These are phyloP conservation scores for Acorus gramineus DNA, from an alignment of 106 monocot genomes.

Conservation along the genomic window DNA sequence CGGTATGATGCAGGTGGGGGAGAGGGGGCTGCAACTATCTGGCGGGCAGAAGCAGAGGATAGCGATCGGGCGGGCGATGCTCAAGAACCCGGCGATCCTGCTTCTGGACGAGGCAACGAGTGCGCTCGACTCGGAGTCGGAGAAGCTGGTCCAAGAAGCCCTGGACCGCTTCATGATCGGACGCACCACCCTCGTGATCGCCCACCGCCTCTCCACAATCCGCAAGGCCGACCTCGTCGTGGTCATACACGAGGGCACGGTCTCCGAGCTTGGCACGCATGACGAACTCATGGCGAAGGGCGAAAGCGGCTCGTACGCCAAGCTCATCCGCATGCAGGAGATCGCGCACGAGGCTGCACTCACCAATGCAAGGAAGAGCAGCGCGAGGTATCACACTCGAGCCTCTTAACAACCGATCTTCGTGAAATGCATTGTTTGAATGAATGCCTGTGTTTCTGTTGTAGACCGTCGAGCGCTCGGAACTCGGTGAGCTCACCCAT, in stretches of 20 bases:
- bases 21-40: slow-evolving; percentile 85
- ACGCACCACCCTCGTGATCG: slow-evolving; percentile 90
- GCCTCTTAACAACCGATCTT: not conserved
- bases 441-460: not conserved
- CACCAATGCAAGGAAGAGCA: slow-evolving; percentile 63
- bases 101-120: slow-evolving; percentile 93
- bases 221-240: slow-evolving; percentile 87
- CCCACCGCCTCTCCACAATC: slow-evolving; percentile 90
- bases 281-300: slow-evolving; percentile 82
- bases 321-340: slow-evolving; percentile 87
- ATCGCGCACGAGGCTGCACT: slow-evolving; percentile 72
- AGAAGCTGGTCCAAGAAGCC: slow-evolving; percentile 95
- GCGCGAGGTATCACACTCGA: slow-evolving; percentile 18
- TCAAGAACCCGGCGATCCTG: slow-evolving; percentile 92
- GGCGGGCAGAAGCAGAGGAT: slow-evolving; percentile 97
- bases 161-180: slow-evolving; percentile 98
- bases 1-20: slow-evolving; percentile 78
- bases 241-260: slow-evolving; percentile 58
- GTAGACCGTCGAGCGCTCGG: slow-evolving; percentile 75
- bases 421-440: not conserved
- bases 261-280: slow-evolving; percentile 78
- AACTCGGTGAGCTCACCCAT: slow-evolving; percentile 88
- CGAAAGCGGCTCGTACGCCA: slow-evolving; percentile 67
- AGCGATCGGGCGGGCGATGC: slow-evolving; percentile 97
- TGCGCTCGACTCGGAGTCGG: slow-evolving; percentile 90